Conservation (phyloP, 768 basidiomycete genomes). For the Leucosporidium creatinivorum region DNA sequence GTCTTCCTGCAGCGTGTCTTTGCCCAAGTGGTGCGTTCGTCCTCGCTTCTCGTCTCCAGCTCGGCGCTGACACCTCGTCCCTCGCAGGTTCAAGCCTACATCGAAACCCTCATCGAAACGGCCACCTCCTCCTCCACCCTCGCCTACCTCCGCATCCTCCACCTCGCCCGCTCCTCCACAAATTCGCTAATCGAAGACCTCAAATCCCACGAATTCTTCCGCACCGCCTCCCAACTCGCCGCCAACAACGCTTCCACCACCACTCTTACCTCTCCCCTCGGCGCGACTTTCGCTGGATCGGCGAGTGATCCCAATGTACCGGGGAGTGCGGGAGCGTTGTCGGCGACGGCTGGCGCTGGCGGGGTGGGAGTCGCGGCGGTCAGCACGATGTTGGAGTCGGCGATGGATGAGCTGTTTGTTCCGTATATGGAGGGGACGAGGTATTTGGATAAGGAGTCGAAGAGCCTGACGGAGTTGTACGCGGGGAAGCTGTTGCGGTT, state of each 20-base stretch:
- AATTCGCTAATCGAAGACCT: constrained; percentile 79
- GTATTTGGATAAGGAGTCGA: constrained; percentile 86
- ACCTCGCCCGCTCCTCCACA: constrained; percentile 74
- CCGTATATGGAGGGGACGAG: constrained; percentile 85
- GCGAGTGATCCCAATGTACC: constrained; percentile 4
- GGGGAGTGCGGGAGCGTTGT: background rate
- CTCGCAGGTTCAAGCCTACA: constrained; percentile 84
- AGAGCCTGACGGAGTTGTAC: constrained; percentile 72
- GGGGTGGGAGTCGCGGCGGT: constrained; percentile 45
- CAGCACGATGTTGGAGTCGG: constrained; percentile 67
- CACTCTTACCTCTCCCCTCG: constrained; percentile 4
- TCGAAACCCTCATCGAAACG: constrained; percentile 76
- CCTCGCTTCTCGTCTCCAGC: background rate
- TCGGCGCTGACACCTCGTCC: background rate
- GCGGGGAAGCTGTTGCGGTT: constrained; percentile 63
- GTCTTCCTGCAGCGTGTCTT: constrained; percentile 96
- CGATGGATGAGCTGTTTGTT: constrained; percentile 92
- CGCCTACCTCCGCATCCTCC: constrained; percentile 81
- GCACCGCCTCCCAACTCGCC: constrained; percentile 44
- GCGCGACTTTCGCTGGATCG: constrained; percentile 1
- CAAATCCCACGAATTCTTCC: constrained; percentile 72
- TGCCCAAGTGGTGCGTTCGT: constrained; percentile 52
- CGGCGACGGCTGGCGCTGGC: constrained; percentile 6
- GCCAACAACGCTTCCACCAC: constrained; percentile 12
- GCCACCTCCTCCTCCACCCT: constrained; percentile 72